Percentiles rank a stretch among this genome's conserved stretches.
phyloP scores from a whole-genome alignment of 2,329 filamentous ascomycete genomes.

The Colletotrichum lini region DNA sequence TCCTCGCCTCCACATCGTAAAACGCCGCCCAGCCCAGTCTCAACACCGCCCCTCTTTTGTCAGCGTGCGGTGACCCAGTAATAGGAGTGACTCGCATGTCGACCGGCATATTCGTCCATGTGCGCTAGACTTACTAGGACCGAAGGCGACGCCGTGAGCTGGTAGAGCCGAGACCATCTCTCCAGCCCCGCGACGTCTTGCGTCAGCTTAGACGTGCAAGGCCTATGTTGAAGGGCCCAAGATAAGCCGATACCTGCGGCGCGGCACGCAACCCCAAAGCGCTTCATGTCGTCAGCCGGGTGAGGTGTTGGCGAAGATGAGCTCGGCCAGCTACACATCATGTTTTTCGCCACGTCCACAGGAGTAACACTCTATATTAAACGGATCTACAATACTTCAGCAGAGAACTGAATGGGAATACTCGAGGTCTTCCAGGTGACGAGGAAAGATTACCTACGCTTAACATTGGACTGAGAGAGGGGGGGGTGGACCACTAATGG shows the following conservation, averaged over 20 bases:
- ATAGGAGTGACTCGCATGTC: conserved; percentile 53
- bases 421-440: not conserved
- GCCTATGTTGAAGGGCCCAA: conserved; percentile 55
- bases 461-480: not conserved
- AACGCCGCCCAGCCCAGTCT: conserved; percentile 55
- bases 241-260: conserved; percentile 59
- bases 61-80: conserved; percentile 56
- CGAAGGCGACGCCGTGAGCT: conserved; percentile 58
- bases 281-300: conserved; percentile 51
- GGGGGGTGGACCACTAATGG: not conserved
- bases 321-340: conserved; percentile 55
- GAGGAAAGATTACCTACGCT: not conserved
- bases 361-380: too few species aligned
- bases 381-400: not conserved
- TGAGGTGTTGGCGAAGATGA: conserved; percentile 60
- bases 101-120: conserved; percentile 57
- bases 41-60: conserved; percentile 53
- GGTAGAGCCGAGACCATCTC: conserved; percentile 59
- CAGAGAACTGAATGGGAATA: not conserved
- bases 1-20: conserved; percentile 53
- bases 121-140: conserved; percentile 62
- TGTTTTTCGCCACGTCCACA: not conserved
- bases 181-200: conserved; percentile 60
- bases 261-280: conserved; percentile 57
- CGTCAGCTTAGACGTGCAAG: conserved; percentile 62